Evolutionary conservation across 257 asterid genomes (phyloP).

Genomic region (Lantana camara): DNA sequence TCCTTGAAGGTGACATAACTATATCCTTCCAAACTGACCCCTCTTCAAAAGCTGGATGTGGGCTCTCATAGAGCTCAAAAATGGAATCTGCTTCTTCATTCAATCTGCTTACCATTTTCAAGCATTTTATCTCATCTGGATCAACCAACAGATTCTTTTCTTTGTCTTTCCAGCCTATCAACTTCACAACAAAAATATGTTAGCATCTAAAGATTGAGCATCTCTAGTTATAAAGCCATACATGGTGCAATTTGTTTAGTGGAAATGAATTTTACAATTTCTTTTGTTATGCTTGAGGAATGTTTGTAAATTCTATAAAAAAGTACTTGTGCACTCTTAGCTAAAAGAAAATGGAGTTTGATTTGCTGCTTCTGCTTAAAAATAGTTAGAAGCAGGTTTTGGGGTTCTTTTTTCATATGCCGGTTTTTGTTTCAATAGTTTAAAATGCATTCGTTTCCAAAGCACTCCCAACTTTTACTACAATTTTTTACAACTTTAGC

Average conservation of each 20-base stretch:
- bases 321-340: too few species aligned
- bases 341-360: too few species aligned
- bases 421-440: too few species aligned
- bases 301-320: too few species aligned
- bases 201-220: slow-evolving; percentile 14
- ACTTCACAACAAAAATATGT: slow-evolving; percentile 43
- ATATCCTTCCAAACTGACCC: slow-evolving; percentile 97
- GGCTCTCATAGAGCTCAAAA: slow-evolving; percentile 64
- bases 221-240: too few species aligned
- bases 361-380: too few species aligned
- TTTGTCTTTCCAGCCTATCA: slow-evolving; percentile 94
- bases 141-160: slow-evolving; percentile 89
- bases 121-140: slow-evolving; percentile 71
- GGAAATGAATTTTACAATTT: background rate
- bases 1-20: slow-evolving; percentile 90
- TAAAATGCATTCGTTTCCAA: too few species aligned
- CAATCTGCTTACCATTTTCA: slow-evolving; percentile 58
- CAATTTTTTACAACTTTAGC: too few species aligned
- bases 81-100: slow-evolving; percentile 76
- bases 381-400: too few species aligned
- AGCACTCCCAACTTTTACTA: too few species aligned
- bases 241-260: background rate
- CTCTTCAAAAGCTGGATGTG: slow-evolving; percentile 69
- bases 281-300: background rate
- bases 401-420: too few species aligned